A percentile compares a stretch with the other conserved stretches of the same genome.
Conservation (phyloP, 257 asterid species). For the Solanum bulbocastanum region DNA sequence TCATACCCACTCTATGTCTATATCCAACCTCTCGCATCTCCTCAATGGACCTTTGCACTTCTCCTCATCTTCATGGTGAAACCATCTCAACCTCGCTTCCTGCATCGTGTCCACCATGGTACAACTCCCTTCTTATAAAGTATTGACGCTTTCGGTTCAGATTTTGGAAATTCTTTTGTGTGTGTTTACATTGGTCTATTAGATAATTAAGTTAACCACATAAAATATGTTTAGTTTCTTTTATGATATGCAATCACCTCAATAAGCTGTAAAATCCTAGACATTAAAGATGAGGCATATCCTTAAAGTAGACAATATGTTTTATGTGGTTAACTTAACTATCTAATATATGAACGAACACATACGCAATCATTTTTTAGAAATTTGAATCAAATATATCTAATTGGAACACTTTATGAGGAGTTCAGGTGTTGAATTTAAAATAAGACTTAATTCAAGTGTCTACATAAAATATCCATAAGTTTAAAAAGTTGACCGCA, state of each 20-base stretch:
- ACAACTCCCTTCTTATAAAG: background rate
- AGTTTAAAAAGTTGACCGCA: too few species aligned
- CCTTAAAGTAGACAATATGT: too few species aligned
- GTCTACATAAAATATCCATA: background rate
- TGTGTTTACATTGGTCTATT: background rate
- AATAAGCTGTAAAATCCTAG: background rate
- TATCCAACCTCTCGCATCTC: background rate
- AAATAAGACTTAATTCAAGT: too few species aligned
- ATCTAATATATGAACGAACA: too few species aligned
- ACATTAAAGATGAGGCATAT: background rate
- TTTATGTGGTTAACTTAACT: background rate
- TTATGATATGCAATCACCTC: accelerated
- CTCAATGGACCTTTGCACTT: background rate
- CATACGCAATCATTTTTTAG: accelerated
- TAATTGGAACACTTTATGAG: too few species aligned
- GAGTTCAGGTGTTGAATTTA: background rate
- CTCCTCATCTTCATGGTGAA: background rate
- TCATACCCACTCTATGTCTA: background rate
- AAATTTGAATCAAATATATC: background rate
- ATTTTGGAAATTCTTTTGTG: background rate
- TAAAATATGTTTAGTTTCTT: too few species aligned
- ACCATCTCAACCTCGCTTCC: background rate
- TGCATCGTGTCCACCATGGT: background rate
- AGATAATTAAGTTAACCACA: background rate
- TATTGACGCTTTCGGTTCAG: too few species aligned